A percentile compares a stretch with the other conserved stretches of the same genome.
phyloP scores from a whole-genome alignment of 768 basidiomycete species.

The Hypholoma fasciculare region DNA sequence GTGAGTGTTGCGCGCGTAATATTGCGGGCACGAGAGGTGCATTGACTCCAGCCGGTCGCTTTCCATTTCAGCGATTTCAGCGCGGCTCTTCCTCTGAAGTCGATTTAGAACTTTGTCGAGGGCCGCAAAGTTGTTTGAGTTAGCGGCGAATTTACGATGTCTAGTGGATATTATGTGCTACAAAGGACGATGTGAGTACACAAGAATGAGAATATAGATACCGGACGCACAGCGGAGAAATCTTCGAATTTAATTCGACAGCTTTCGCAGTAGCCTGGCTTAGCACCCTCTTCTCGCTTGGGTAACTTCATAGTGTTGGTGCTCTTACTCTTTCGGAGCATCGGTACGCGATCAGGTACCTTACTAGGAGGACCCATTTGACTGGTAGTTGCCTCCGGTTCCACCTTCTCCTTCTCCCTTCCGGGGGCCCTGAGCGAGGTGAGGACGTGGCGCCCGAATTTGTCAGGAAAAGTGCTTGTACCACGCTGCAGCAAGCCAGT shows the following conservation, averaged over 20 bases:
- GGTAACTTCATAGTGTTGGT: conserved; percentile 76
- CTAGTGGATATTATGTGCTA: conserved; percentile 75
- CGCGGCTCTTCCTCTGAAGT: conserved; percentile 46
- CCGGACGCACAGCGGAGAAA: conserved; percentile 68
- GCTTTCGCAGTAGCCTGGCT: conserved; percentile 97
- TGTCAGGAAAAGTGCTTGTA: conserved; percentile 49
- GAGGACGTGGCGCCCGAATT: conserved; percentile 63
- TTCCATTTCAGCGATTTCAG: conserved; percentile 30
- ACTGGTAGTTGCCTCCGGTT: conserved; percentile 28
- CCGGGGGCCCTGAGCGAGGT: conserved; percentile 57
- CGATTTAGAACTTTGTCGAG: conserved; percentile 75
- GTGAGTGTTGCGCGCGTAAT: neutral
- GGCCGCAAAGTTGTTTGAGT: conserved; percentile 74
- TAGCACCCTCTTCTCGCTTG: conserved; percentile 81
- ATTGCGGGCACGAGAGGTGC: conserved; percentile 1
- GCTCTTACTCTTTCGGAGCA: conserved; percentile 75
- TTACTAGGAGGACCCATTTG: conserved; percentile 68
- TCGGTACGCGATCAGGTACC: conserved; percentile 52
- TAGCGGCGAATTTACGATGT: conserved; percentile 81
- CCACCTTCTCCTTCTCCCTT: conserved; percentile 17
- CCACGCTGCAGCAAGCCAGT: conserved; percentile 46
- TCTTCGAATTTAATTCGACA: conserved; percentile 90
- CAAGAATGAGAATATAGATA: neutral
- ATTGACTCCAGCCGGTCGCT: conserved; percentile 6
- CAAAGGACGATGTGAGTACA: neutral